Conservation (phyloP, 495 filamentous ascomycete species). For the Ascobolus immersus region DNA sequence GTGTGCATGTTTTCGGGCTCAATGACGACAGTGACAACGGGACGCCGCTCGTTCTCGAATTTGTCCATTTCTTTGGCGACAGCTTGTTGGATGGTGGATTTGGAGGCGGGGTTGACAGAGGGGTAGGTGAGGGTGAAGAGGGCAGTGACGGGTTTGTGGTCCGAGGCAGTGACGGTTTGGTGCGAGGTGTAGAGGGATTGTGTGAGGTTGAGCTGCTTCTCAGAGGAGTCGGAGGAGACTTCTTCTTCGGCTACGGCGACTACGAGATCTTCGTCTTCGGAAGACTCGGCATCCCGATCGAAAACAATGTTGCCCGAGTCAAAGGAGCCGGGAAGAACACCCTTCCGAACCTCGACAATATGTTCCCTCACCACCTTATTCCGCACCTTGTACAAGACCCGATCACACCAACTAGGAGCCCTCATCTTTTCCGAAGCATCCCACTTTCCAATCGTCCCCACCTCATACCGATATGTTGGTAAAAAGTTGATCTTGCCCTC, state of each 20-base stretch:
- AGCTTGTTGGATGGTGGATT: conserved; percentile 58
- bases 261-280: conserved; percentile 14
- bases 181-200: conserved; percentile 46
- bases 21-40: conserved; percentile 58
- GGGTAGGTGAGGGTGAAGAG: conserved; percentile 62
- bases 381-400: conserved; percentile 61
- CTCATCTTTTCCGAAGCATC: conserved; percentile 86
- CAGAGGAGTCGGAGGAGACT: background rate
- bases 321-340: background rate
- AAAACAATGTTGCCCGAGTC: background rate
- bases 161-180: conserved; percentile 68
- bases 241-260: conserved; percentile 5
- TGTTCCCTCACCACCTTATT: conserved; percentile 10
- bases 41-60: conserved; percentile 75
- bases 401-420: conserved; percentile 90
- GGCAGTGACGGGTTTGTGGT: conserved; percentile 77
- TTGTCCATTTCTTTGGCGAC: conserved; percentile 72
- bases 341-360: too few species aligned
- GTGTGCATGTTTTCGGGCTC: conserved; percentile 25
- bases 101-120: conserved; percentile 57
- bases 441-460: conserved; percentile 77
- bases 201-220: conserved; percentile 1
- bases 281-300: background rate
- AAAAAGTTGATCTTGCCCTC: conserved; percentile 75
- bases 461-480: conserved; percentile 89